Conservation (phyloP, 257 asterid species). For the Scutellaria galericulata region DNA sequence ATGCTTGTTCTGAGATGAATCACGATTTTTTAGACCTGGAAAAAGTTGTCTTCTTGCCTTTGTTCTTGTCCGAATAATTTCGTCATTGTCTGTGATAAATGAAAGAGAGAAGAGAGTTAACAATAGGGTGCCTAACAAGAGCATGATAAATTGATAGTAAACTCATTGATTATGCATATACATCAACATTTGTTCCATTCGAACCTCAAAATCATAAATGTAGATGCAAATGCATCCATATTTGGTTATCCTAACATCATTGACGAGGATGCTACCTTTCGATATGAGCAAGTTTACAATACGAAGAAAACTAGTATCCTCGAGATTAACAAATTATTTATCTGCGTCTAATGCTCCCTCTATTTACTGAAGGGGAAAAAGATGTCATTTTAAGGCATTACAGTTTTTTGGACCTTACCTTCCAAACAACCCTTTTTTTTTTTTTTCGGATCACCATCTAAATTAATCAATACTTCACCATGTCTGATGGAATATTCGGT, state of each 20-base stretch:
- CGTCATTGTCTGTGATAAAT: constrained; percentile 64
- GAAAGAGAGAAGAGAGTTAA: background rate
- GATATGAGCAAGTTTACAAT: too few species aligned
- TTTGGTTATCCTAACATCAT: background rate
- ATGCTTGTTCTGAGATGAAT: constrained; percentile 52
- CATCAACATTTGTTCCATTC: background rate
- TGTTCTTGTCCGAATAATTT: constrained; percentile 53
- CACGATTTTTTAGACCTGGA: constrained; percentile 48
- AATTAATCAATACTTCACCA: too few species aligned
- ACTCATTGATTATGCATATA: background rate
- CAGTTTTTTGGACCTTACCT: too few species aligned
- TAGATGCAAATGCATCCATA: too few species aligned
- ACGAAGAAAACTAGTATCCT: background rate
- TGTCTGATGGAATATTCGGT: too few species aligned
- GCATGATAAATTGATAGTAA: background rate
- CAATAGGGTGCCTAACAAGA: background rate
- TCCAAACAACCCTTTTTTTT: too few species aligned
- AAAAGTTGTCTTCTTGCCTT: constrained; percentile 46
- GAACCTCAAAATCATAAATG: background rate
- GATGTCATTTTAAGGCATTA: too few species aligned
- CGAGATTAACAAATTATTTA: background rate
- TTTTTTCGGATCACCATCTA: too few species aligned
- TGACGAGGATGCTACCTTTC: background rate
- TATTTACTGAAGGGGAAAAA: too few species aligned
- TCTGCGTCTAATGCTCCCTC: too few species aligned